Percentiles rank a stretch among this genome's conserved stretches.
Conservation (phyloP, 371 early-diverging fungal species). For the Chytridium lagenaria region DNA sequence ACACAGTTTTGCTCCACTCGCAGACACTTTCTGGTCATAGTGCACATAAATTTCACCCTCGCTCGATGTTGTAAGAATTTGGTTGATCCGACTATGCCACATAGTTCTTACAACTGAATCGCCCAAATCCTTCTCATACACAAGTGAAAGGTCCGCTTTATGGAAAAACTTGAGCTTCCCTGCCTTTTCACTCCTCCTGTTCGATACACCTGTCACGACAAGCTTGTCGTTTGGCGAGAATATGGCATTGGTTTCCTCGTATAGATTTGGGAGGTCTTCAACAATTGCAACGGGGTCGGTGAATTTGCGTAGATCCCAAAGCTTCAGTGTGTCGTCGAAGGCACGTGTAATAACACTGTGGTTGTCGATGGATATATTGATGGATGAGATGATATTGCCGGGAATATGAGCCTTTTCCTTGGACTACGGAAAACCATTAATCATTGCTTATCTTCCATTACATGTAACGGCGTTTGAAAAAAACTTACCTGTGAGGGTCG, state of each 20-base stretch:
- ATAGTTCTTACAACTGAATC: constrained; percentile 70
- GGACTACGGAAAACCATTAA: no score
- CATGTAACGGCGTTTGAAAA: not conserved
- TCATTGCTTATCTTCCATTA: no score
- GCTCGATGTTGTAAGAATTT: constrained; percentile 76
- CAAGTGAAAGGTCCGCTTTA: constrained; percentile 67
- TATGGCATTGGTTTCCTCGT: constrained; percentile 82
- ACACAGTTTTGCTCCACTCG: constrained; percentile 80
- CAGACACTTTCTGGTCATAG: constrained; percentile 76
- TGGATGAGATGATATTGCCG: constrained; percentile 71
- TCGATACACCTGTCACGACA: constrained; percentile 57
- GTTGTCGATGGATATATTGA: constrained; percentile 72
- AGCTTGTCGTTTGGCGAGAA: constrained; percentile 86
- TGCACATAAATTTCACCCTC: constrained; percentile 78
- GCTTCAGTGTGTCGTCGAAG: constrained; percentile 87
- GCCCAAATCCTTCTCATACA: constrained; percentile 29
- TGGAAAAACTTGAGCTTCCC: constrained; percentile 76
- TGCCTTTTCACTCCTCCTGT: constrained; percentile 64
- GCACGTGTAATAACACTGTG: constrained; percentile 75
- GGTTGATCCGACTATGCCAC: constrained; percentile 90
- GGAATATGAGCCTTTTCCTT: constrained; percentile 72
- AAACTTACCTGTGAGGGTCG: constrained; percentile 57
- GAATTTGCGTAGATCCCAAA: constrained; percentile 89
- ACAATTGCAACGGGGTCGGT: constrained; percentile 68
- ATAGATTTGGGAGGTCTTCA: constrained; percentile 66